phyloP scores from a whole-genome alignment of 768 basidiomycete genomes.

The Mycena pura region DNA sequence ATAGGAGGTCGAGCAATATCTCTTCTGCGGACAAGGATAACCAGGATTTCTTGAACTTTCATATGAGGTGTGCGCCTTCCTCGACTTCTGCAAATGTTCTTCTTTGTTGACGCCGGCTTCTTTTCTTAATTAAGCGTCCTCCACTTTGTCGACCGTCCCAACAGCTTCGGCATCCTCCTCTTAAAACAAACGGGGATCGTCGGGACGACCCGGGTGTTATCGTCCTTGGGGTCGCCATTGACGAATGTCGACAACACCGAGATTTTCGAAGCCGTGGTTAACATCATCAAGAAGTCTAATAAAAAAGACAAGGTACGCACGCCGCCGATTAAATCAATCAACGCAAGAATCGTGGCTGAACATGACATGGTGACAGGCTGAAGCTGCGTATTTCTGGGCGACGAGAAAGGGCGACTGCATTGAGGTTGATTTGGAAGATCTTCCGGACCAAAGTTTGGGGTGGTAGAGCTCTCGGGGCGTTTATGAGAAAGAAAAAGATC shows the following conservation, averaged over 20 bases:
- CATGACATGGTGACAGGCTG: background rate
- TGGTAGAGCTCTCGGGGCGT: no score
- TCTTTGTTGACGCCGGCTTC: background rate
- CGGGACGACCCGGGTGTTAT: background rate
- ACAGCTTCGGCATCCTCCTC: background rate
- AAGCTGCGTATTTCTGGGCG: conserved; percentile 21
- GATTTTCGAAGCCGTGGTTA: background rate
- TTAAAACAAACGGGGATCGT: conserved; percentile 2
- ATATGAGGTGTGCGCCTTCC: background rate
- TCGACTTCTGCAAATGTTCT: no score
- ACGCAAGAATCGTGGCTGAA: no score
- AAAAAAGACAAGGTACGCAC: conserved; percentile 8
- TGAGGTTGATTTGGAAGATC: conserved; percentile 19
- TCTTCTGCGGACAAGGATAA: background rate
- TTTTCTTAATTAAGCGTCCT: conserved; percentile 5
- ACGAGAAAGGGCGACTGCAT: conserved; percentile 18
- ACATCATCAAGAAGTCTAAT: conserved; percentile 3
- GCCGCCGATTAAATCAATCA: background rate
- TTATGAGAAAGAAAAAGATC: no score
- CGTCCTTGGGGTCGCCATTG: background rate
- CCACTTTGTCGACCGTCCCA: background rate
- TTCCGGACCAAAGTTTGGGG: conserved; percentile 20
- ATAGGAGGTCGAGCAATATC: conserved; percentile 1
- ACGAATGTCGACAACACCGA: background rate
- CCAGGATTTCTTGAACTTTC: background rate